Evolutionary conservation across 1,284 basidiomycete genomes (phyloP).

Genomic region (Cryptococcus sp.): DNA sequence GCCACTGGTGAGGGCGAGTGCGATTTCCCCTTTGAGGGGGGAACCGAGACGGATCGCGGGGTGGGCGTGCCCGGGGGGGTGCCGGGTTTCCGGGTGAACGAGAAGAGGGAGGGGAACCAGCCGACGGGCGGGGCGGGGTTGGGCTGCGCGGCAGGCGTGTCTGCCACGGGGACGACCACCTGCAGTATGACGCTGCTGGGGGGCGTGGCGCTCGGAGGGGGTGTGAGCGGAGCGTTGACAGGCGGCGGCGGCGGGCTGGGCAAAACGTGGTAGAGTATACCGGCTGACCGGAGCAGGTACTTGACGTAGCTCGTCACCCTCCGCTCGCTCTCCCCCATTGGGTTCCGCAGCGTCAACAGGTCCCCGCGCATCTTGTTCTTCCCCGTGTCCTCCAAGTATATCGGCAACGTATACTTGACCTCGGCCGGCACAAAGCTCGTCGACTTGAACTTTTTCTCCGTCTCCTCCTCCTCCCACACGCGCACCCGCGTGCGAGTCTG

Average conservation of each 20-base stretch:
- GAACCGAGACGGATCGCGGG: constrained; percentile 23
- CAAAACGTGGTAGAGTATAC: constrained; percentile 55
- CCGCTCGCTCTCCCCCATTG: constrained; percentile 39
- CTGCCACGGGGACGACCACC: constrained; percentile 31
- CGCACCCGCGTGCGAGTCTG: constrained; percentile 25
- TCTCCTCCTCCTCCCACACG: constrained; percentile 16
- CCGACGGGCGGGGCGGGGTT: constrained; percentile 8
- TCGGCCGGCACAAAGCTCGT: constrained; percentile 53
- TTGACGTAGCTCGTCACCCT: constrained; percentile 51
- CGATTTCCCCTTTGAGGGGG: constrained; percentile 15
- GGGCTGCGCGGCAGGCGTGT: background rate
- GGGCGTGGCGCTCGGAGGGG: background rate
- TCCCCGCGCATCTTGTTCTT: background rate
- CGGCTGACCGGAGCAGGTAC: constrained; percentile 55
- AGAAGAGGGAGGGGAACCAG: constrained; percentile 17
- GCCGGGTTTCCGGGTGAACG: constrained; percentile 1
- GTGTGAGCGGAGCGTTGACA: background rate
- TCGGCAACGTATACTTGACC: constrained; percentile 53
- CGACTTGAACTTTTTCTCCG: constrained; percentile 51
- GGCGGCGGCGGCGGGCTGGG: constrained; percentile 9
- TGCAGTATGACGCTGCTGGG: constrained; percentile 21
- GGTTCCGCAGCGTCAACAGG: constrained; percentile 45
- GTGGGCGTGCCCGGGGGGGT: constrained; percentile 4
- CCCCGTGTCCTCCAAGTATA: constrained; percentile 24
- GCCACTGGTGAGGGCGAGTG: constrained; percentile 7